Conservation (phyloP, 2,329 filamentous ascomycete species). For the Fusarium xyrophilum region DNA sequence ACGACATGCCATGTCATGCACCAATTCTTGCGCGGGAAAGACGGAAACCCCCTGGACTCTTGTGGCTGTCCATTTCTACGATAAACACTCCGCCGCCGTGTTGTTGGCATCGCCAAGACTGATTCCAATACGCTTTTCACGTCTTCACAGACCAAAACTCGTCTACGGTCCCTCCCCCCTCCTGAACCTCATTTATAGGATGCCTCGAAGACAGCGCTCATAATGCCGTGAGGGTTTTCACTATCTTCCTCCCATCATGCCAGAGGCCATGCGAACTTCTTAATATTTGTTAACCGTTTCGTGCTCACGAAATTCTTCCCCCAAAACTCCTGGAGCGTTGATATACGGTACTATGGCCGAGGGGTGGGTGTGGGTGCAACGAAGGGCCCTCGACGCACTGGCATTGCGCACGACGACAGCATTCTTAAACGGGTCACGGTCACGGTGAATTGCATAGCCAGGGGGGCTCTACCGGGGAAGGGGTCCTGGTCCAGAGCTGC, state of each 20-base stretch:
- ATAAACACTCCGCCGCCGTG: conserved; percentile 2
- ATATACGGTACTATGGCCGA: conserved; percentile 36
- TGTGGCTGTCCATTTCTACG: conserved; percentile 8
- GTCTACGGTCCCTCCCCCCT: not conserved
- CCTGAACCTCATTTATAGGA: not conserved
- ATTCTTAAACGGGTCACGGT: conserved; percentile 32
- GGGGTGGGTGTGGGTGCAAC: conserved; percentile 31
- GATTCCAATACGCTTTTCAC: not conserved
- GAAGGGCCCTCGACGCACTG: conserved; percentile 12
- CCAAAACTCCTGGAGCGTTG: conserved; percentile 33
- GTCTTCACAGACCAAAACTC: not conserved
- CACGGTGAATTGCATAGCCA: conserved; percentile 34
- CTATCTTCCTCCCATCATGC: not conserved
- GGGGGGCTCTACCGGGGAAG: conserved; percentile 36
- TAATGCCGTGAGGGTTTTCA: not conserved
- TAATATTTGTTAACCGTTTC: conserved; percentile 5
- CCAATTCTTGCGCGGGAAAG: conserved; percentile 17
- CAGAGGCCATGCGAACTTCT: conserved; percentile 13
- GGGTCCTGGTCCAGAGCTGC: conserved; percentile 34
- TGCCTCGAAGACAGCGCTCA: not conserved
- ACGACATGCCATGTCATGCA: conserved; percentile 22
- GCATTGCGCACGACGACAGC: conserved; percentile 23
- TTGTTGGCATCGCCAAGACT: conserved; percentile 21
- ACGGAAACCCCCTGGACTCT: conserved; percentile 25
- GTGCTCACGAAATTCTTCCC: not conserved